phyloP scores from a whole-genome alignment of 2,329 filamentous ascomycete genomes.

The Dothidotthia symphoricarpi region DNA sequence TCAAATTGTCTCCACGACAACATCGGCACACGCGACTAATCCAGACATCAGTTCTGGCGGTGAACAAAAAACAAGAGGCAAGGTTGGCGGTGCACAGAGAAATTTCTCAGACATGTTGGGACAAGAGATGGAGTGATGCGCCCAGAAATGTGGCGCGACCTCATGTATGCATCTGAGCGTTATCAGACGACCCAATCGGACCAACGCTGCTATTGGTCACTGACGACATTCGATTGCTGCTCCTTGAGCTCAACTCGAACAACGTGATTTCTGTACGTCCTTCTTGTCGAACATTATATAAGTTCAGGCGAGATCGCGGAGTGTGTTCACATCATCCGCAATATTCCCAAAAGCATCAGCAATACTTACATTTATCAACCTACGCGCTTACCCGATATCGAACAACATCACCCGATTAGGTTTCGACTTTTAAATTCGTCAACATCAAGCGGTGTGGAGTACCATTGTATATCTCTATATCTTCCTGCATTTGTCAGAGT shows the following conservation, averaged over 20 bases:
- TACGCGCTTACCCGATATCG: constrained; percentile 7
- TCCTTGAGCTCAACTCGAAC: not conserved
- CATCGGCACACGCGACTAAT: no score
- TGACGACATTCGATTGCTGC: constrained; percentile 3
- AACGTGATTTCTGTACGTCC: constrained; percentile 4
- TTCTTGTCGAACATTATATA: no score
- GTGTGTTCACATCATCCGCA: constrained; percentile 1
- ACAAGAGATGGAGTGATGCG: constrained; percentile 19
- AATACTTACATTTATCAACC: constrained; percentile 1
- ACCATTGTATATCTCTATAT: constrained; percentile 5
- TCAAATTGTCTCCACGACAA: no score
- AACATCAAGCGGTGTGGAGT: constrained; percentile 5
- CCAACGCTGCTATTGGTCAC: constrained; percentile 6
- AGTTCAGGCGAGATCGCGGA: no score
- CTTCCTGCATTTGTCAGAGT: constrained; percentile 8
- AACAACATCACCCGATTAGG: constrained; percentile 17
- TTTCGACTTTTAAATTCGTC: constrained; percentile 1
- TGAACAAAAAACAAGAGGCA: no score
- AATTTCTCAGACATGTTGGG: no score
- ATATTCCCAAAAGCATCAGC: constrained; percentile 1
- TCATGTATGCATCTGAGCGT: constrained; percentile 13
- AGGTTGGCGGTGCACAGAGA: no score
- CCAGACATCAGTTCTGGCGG: no score
- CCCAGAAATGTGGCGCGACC: constrained; percentile 22
- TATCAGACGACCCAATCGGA: constrained; percentile 15